Base-by-base conservation (phyloP, 2,329 filamentous ascomycete species). In the Talaromyces sp. region DNA sequence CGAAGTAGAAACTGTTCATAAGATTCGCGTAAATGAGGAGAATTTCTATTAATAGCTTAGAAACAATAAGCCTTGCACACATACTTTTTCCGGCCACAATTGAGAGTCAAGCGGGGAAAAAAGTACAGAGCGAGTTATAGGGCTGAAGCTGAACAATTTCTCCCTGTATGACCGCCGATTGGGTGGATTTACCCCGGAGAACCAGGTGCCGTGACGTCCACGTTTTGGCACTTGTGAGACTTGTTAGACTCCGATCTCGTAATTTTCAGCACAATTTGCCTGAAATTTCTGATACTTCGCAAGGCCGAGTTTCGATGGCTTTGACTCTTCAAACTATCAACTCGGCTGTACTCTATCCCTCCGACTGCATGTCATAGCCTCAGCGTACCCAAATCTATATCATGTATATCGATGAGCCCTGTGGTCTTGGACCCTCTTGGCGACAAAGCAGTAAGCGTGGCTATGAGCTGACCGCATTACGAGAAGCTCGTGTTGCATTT, bases 161-260 rank as follows among this genome's bases (percentile, higher is more conserved):
- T 1, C 28, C n/a, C 12, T 4, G 12, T 40, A 28, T 57, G 40
- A 57, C 11, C 54, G 35, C 35, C 54, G 54, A 57, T 57, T 57
- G 54, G 52, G 35, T 18, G 6, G 8, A 28, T 23, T 12, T 40
- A n/a, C 23, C 54, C 35, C n/a, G 7, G 35, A 57, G 16, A 42
- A 57, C 28, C 21, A 57, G 54, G 35, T 39, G 35, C 8, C 54
- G 40, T 42, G 52, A 39, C 33, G 12, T 56, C 5, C 52, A 25
- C 18, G 35, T 39, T 35, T 39, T 23, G 25, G 14, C n/a, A 56
- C 16, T 39, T 28, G 28, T 42, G 4, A 40, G 54, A 56, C 16
- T 39, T 28, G 28, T 42, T 8, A 40, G 54, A 57, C 54, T 57
- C 54, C 23, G 35, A 57, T 57, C 54, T 57, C 35, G n/a, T 25